Evolutionary conservation across 164 flowering plant genomes (phyloP).

Genomic region (Houttuynia cordata): DNA sequence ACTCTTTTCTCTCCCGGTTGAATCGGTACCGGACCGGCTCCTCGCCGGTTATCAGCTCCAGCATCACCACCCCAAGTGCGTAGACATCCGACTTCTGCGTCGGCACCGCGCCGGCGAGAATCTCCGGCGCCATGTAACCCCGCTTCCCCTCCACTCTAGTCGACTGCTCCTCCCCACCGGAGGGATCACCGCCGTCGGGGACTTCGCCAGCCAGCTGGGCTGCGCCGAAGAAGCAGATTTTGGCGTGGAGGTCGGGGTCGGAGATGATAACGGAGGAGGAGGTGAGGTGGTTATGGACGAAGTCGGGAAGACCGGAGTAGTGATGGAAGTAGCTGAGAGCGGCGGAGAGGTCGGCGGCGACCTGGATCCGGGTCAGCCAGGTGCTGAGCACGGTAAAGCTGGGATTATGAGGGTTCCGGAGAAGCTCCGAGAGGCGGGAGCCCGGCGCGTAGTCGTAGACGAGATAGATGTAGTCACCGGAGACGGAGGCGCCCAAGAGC

Average conservation of each 20-base stretch:
- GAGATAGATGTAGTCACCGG: slow-evolving; percentile 53
- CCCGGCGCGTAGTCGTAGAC: slow-evolving; percentile 66
- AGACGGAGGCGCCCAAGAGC: slow-evolving; percentile 58
- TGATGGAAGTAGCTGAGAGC: slow-evolving; percentile 85
- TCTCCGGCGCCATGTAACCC: slow-evolving; percentile 85
- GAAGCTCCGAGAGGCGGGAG: slow-evolving; percentile 40
- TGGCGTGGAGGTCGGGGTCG: slow-evolving; percentile 47
- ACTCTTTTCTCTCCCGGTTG: slow-evolving; percentile 25
- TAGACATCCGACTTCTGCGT: slow-evolving; percentile 66
- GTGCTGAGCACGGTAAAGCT: slow-evolving; percentile 51
- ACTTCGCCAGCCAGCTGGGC: slow-evolving; percentile 65
- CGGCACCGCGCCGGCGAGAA: slow-evolving; percentile 29
- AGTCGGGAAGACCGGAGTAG: slow-evolving; percentile 26
- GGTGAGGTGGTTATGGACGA: slow-evolving; percentile 65
- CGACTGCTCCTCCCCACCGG: background rate
- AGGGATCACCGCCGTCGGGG: slow-evolving; percentile 5
- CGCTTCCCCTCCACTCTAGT: slow-evolving; percentile 40
- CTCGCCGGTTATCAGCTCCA: slow-evolving; percentile 63
- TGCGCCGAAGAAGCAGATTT: slow-evolving; percentile 76
- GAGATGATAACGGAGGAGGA: slow-evolving; percentile 49
- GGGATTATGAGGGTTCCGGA: slow-evolving; percentile 54
- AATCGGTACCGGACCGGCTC: slow-evolving; percentile 48
- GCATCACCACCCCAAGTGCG: slow-evolving; percentile 63
- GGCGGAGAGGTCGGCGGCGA: slow-evolving; percentile 72
- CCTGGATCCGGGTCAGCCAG: slow-evolving; percentile 68